Conservation (phyloP, 2,329 filamentous ascomycete genomes). For the Fusarium sp. region DNA sequence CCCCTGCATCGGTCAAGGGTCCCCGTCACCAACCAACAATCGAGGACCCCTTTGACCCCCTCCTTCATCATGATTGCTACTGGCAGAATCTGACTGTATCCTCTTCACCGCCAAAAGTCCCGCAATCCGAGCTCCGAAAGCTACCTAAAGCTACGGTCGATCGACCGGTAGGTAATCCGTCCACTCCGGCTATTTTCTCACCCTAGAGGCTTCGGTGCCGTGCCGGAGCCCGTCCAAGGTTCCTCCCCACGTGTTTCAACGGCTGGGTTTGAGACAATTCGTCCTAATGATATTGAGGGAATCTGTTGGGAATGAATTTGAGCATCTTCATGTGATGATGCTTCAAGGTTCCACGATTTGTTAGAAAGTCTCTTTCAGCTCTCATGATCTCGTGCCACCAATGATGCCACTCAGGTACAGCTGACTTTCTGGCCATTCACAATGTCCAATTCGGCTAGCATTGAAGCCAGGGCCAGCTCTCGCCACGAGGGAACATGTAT, state of each 20-base stretch:
- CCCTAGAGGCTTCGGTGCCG: not conserved
- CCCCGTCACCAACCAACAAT: conserved; percentile 20
- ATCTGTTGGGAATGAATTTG: not conserved
- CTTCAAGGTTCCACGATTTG: not conserved
- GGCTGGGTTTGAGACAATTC: conserved; percentile 17
- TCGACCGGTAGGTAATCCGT: not conserved
- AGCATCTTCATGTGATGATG: not conserved
- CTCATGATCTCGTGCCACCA: not conserved
- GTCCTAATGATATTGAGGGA: not conserved
- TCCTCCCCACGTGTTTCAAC: conserved; percentile 29
- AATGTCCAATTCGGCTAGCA: not conserved
- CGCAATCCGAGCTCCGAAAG: not conserved
- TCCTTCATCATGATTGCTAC: conserved; percentile 28
- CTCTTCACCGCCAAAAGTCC: conserved; percentile 18
- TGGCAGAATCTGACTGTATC: conserved; percentile 8
- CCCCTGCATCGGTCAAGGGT: conserved; percentile 29
- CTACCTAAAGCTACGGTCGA: not conserved
- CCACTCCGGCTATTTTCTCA: not conserved
- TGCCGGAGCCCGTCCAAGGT: not conserved
- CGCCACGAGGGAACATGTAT: not conserved
- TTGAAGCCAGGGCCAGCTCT: not conserved
- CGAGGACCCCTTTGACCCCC: conserved; percentile 16
- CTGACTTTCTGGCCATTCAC: not conserved
- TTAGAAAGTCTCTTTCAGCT: not conserved
- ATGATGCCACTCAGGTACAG: conserved; percentile 1